Base-by-base conservation (phyloP, 2,329 filamentous ascomycete species). In the Fusarium tanahbumbuense region DNA sequence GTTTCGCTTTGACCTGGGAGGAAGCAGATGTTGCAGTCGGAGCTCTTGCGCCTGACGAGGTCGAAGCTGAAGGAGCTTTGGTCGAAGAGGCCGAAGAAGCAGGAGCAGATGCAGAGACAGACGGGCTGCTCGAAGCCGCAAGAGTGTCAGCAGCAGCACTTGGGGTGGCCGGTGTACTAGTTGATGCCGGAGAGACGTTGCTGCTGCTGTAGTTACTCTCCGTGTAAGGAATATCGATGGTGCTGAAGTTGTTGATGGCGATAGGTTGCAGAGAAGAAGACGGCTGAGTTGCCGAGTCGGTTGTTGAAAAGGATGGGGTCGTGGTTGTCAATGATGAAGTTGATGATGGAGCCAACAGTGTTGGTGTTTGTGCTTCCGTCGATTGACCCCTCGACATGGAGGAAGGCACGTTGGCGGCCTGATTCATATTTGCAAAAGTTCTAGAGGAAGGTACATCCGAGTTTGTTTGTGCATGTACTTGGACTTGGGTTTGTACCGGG, bases 1-100 rank as follows among this genome's bases (percentile, higher is more conserved):
- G 82, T 74, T 83, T 86, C 37, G 76, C 48, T 44, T 69, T 75
- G 32, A 46, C 25, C 37, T 60, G 56, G 16, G 56, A 50, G 18
- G 68, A n/a, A 45, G 56, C 23, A 42, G 60, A 30, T 23, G 61
- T 23, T 42, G 66, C 22, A 37, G 60, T 37, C 20, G 59, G 40
- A 25, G 44, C 54, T 15, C 56, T 56, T 57, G 41, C 40, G 46
- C 54, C 50, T n/a, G 59, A 56, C 18, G 58, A 59, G 41, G 44
- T 61, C 44, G 62, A 47, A 34, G 46, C 16, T 28, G 62, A 52
- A 41, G 56, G 22, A 13, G 57, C 23, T n/a, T 49, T 53, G 30
- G 57, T 41, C 48, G 56, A 58, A 32, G 41, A 42, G 27, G 30
- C 44, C 46, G 56, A 58, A 32, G 44, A 42, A 23, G 30, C 34